Base-by-base conservation (phyloP, 2,329 filamentous ascomycete species). In the Arthrocladium fulminans region DNA sequence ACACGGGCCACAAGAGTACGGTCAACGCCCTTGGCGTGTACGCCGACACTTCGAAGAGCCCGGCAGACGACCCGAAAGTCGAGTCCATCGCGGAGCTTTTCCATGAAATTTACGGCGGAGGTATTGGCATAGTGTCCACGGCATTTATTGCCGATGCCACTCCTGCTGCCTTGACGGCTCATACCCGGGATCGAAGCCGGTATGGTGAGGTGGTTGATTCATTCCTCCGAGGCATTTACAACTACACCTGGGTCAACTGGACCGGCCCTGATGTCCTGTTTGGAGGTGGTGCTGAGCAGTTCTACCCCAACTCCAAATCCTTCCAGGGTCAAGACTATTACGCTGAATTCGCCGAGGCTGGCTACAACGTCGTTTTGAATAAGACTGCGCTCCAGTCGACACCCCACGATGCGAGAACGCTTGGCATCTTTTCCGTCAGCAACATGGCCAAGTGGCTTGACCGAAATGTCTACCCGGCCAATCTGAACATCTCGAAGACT, bases 361-460 rank as follows among this genome's bases (percentile, higher is more conserved):
- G 81, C 25, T 94, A 92, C 70, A 74, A 76, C 34, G 66, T 92
- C 55, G 79, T 80, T 52, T 69, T 79, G 56, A 89, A 90, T 74
- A 85, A 85, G 65, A 89, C 85, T 1, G 74, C 80, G 2, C 75
- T 94, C 1, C 62, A 75, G 2, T 65, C 71, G 22, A 73, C 77
- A 1, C 71, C 77, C 42, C 79, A 75, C 60, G 70, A 70, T 47
- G 72, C 79, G 55, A 81, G 76, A 60, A 79, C 84, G 0, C 79
- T 94, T 1, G 87, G 87, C 27, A 80, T 94, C 59, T 94, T 92
- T 71, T 81, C 79, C 60, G 75, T 77, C 51, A 77, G 75, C 54
- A 85, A 86, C 67, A 76, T 94, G 62, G 84, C 85, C 35, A 86
- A 87, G 60, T 94, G 87, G 86, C 75, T 94, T 9, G 87, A 94